phyloP scores from a whole-genome alignment of 2,329 filamentous ascomycete genomes.

The Claviceps arundinis region DNA sequence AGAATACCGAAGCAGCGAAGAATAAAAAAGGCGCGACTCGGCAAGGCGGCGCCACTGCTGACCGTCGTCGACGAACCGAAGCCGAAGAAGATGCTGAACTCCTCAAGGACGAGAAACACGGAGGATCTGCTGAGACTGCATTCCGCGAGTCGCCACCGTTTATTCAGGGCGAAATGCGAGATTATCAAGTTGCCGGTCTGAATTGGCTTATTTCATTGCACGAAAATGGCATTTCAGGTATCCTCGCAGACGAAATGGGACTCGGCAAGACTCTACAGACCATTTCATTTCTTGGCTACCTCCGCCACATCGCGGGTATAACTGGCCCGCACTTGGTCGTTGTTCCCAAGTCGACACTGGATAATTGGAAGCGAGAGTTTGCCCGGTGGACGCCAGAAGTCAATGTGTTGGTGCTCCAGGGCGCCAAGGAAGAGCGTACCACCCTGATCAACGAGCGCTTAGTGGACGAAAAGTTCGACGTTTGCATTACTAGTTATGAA shows the following conservation, averaged over 20 bases:
- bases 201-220: conserved; percentile 98
- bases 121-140: conserved; percentile 72
- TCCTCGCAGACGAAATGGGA: conserved; percentile 97
- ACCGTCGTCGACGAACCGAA: conserved; percentile 77
- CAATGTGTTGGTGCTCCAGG: conserved; percentile 85
- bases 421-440: conserved; percentile 85
- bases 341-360: conserved; percentile 92
- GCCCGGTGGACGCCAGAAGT: conserved; percentile 89
- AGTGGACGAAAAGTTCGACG: conserved; percentile 91
- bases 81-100: conserved; percentile 93
- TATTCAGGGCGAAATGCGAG: conserved; percentile 79
- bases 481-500: conserved; percentile 97
- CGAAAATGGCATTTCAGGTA: conserved; percentile 97
- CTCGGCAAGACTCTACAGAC: conserved; percentile 95
- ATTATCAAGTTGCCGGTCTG: conserved; percentile 89
- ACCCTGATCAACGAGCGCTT: conserved; percentile 79
- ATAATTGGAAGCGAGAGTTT: conserved; percentile 98
- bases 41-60: conserved; percentile 70
- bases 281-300: conserved; percentile 89
- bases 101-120: conserved; percentile 75
- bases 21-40: conserved; percentile 62
- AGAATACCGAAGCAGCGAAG: conserved; percentile 63
- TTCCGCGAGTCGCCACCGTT: conserved; percentile 92
- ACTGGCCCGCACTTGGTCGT: conserved; percentile 81
- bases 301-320: conserved; percentile 81